Base-by-base conservation (phyloP, 2,329 filamentous ascomycete genomes). In the Neopestalotiopsis clavispora region DNA sequence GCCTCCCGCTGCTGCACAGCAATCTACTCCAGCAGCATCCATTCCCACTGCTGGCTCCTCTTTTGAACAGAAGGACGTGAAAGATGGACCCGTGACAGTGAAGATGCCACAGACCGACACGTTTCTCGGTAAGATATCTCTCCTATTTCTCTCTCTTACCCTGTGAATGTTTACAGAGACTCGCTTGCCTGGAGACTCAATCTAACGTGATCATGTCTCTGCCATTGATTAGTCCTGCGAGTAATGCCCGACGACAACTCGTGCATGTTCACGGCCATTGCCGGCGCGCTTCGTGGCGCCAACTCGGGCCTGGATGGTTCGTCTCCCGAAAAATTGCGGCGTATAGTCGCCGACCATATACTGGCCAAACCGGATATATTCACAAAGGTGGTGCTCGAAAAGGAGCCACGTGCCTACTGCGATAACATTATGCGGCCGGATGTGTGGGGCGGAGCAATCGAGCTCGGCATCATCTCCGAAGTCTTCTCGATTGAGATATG, bases 241-340 rank as follows among this genome's bases (percentile, higher is more conserved):
- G 93, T 98, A 65, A 98, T 98, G 95, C 94, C 95, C 4, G 95
- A 98, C 77, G 95, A 98, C 80, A 98, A 98, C 80, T 94, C 91
- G 69, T 98, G 95, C 81, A 90, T 98, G 75, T 98, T 98, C 80
- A 92, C 94, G 34, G 95, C 95, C 0, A 90, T 98, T 61, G 93
- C 93, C 17, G 92, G 91, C 67, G 92, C 92, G 3, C 86, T 97
- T n/a, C 88, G 94, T 63, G 87, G 83, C 32, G 79, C 82, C 20
- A 80, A 84, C 63, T 78, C 81, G n/a, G 81, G 82, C 6, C 76
- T 80, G 57, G 70, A 71, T 30, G 68, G 70, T 5, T 72, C 71
- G 58, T 68, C 67, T 6, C 70, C 73, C 5, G 67, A 68, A 9
- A 75, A 92, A 74, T 85, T 98, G 20, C 90, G 95, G 67, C 90